Evolutionary conservation across 2,329 filamentous ascomycete species (phyloP), one percentile per base, ranked within the genome.

Genomic region (Penicillium sp.): DNA sequence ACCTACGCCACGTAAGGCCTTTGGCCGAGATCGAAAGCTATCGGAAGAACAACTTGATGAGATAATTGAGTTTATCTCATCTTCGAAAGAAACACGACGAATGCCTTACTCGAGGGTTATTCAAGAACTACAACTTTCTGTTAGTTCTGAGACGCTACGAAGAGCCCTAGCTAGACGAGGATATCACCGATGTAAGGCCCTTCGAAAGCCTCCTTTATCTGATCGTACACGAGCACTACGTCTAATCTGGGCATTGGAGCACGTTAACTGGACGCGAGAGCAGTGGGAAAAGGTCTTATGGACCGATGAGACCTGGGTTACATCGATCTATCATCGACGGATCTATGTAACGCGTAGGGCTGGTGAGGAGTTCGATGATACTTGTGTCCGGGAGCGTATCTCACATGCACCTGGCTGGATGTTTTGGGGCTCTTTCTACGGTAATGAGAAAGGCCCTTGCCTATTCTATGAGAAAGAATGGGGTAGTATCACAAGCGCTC

Each of bases 101-200:
- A 43, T 48, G 42, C 42, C 15, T 47, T 38, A 48, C 12, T 2
- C n/a, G n/a, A n/a, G n/a, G 37, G 15, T 55, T 48, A 55, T 55
- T 20, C 7, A 55, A 25, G 28, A 39, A 25, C 35, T 55, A 48
- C 15, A 49, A 10, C 54, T 55, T 55, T 11, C 42, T 15, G 43
- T 55, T 15, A 14, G 28, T 10, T 37, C 1, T 12, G 34, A 20
- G 5, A 55, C 54, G 6, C 15, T 55, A 22, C 54, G 54, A 49
- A 49, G 15, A 12, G 54, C 54, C 20, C 42, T 55, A 11, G 54
- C 54, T 48, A 55, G 54, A 31, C 54, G 54, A 22, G 43, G 54
- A 31, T 31, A 31, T 31, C 28, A 31, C 28, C 28, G 28, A 31
- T 31, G 7, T 31, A 31, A 31, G 28, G 28, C 28, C 28, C 28